Base-by-base conservation (phyloP, 352 stramenopile species). In the Phytophthora tentaculata region DNA sequence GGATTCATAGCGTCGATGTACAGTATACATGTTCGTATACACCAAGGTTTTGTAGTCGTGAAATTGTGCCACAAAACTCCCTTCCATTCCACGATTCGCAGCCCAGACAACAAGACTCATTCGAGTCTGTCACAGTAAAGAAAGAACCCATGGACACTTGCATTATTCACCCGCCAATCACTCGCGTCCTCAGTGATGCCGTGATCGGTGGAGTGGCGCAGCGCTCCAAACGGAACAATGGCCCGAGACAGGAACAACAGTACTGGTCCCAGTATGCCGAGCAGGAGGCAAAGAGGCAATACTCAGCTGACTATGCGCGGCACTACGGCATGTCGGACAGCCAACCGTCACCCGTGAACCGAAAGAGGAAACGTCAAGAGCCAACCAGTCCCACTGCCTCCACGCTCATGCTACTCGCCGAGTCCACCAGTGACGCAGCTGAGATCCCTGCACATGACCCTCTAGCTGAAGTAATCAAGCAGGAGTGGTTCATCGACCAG, bases 61-160 rank as follows among this genome's bases (percentile, higher is more conserved):
- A 43, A 43, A 43, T 43, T 43, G 28, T 43, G 35, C 16, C 39
- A 45, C 39, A 3, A 20, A 45, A 20, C 17, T 20, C 14, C 39
- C 39, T 16, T 24, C 26, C 48, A 55, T 55, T 55, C 23, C 24
- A 41, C 48, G 48, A 55, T 55, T 55, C 24, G 26, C 24, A 41
- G 48, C n/a, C 24, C 35, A 12, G 16, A 41, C 26, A 23, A 23
- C 0, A 51, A 51, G 23, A 53, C 47, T 35, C 47, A 35, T 24
- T 23, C 24, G 24, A 37, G 41, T 48, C 17, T 14, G 10, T 5
- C 8, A 9, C 8, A 9, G 5, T 32, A n/a, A n/a, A n/a, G 26
- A n/a, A 4, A 13, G 13, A 8, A 9, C 12, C 5, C 8, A 55
- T 55, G 48, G 48, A 55, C n/a, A 55, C 48, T 22, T 55, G 48